A percentile compares a stretch with the other conserved stretches of the same genome.
Conservation (phyloP, 2,329 filamentous ascomycete species). For the Dendryphion nanum region DNA sequence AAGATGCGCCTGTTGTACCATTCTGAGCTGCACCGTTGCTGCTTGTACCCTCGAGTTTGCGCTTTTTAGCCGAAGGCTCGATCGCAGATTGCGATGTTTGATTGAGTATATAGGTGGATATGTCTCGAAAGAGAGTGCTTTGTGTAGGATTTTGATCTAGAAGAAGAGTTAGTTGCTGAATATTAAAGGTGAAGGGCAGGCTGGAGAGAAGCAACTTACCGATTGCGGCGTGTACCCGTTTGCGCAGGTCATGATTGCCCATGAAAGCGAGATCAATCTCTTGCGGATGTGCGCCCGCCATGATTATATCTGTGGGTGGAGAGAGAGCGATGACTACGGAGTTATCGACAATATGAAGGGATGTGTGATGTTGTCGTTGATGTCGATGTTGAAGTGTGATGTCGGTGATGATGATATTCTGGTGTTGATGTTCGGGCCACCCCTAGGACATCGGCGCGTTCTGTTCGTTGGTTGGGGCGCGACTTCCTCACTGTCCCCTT, state of each 20-base stretch:
- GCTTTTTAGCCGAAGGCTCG: slow-evolving; percentile 38
- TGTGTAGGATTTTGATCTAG: slow-evolving; percentile 33
- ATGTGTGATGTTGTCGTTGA: no score
- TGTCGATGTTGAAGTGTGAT: no score
- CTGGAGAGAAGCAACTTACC: slow-evolving; percentile 15
- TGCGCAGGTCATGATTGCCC: slow-evolving; percentile 33
- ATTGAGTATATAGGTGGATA: slow-evolving; percentile 34
- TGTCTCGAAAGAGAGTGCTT: slow-evolving; percentile 35
- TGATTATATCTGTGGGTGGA: no score
- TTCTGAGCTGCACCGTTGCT: slow-evolving; percentile 18
- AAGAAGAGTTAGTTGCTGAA: slow-evolving; percentile 4
- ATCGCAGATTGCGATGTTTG: slow-evolving; percentile 17
- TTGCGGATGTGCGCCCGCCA: slow-evolving; percentile 18
- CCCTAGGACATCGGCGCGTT: no score
- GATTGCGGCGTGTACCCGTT: slow-evolving; percentile 38
- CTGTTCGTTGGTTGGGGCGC: no score
- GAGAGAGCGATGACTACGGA: no score
- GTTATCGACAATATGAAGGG: no score
- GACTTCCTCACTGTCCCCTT: no score
- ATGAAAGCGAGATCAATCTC: slow-evolving; percentile 37
- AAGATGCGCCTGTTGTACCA: slow-evolving; percentile 8
- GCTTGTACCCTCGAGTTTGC: slow-evolving; percentile 35
- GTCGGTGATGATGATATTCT: no score
- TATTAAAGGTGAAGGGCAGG: neutral
- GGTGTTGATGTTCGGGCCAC: no score